Conservation (phyloP, 768 basidiomycete species). For the Collybia sordida region DNA sequence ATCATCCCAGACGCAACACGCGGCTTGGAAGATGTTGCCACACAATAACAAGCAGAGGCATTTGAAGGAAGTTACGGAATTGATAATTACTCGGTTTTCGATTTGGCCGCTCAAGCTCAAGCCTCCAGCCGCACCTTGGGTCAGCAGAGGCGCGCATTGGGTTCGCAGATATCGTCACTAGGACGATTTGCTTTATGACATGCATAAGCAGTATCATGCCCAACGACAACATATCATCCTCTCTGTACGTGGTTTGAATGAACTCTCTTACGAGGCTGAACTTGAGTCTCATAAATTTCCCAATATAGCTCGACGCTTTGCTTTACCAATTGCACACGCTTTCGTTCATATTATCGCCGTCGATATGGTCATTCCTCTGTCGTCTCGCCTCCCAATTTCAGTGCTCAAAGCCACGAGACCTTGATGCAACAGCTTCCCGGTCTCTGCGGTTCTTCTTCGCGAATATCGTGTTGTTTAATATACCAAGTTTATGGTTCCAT, state of each 20-base stretch:
- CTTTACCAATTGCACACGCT: constrained; percentile 73
- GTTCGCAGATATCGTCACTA: neutral
- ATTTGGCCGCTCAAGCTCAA: neutral
- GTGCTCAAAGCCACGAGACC: constrained; percentile 64
- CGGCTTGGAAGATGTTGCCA: constrained; percentile 7
- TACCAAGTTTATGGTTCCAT: constrained; percentile 63
- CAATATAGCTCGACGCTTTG: constrained; percentile 61
- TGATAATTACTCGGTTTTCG: neutral
- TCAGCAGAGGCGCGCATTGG: neutral
- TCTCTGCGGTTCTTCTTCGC: constrained; percentile 71
- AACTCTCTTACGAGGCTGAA: neutral
- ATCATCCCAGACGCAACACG: too few species aligned
- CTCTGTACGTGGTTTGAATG: constrained; percentile 44
- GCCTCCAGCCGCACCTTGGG: too few species aligned
- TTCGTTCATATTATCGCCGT: constrained; percentile 77
- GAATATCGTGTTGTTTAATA: constrained; percentile 58
- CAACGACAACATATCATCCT: constrained; percentile 71
- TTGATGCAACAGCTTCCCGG: constrained; percentile 48
- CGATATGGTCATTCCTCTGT: constrained; percentile 52
- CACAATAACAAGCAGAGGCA: constrained; percentile 11
- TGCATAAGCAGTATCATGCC: constrained; percentile 62
- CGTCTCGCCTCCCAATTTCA: constrained; percentile 64
- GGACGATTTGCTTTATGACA: constrained; percentile 36
- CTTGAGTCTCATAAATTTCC: constrained; percentile 9
- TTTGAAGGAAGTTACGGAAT: neutral